Evolutionary conservation across 2,329 filamentous ascomycete species (phyloP).

Genomic region (Fusarium sp.): DNA sequence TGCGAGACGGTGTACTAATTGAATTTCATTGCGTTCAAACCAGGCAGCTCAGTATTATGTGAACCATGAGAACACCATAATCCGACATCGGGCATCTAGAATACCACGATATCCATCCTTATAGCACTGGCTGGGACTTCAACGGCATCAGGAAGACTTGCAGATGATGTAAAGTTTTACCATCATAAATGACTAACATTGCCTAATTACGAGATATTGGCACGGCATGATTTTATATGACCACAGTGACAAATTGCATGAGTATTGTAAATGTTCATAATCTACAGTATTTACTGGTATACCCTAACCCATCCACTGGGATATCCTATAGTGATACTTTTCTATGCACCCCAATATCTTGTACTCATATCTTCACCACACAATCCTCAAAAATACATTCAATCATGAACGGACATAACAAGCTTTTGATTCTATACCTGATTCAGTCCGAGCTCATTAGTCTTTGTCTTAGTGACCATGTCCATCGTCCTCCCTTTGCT

Average conservation of each 20-base stretch:
- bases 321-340: background rate
- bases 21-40: slow-evolving; percentile 33
- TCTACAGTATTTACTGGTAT: slow-evolving; percentile 4
- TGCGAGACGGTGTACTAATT: slow-evolving; percentile 43
- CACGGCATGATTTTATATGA: background rate
- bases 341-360: background rate
- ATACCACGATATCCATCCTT: background rate
- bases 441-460: slow-evolving; percentile 45
- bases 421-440: slow-evolving; percentile 47
- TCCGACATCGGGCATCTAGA: background rate
- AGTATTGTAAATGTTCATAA: background rate
- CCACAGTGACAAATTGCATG: background rate
- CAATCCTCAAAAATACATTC: slow-evolving; percentile 16
- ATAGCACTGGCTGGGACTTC: too few relatives aligned
- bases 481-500: slow-evolving; percentile 80
- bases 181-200: background rate
- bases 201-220: background rate
- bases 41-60: background rate
- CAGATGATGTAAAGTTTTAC: background rate
- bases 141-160: too few relatives aligned
- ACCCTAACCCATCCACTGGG: background rate
- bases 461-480: slow-evolving; percentile 75
- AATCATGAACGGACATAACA: slow-evolving; percentile 41
- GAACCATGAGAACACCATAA: background rate
- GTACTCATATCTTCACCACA: slow-evolving; percentile 25